These are phyloP conservation scores for Picea abies DNA, from an alignment of 83 land plant species.

Conservation along the genomic window DNA sequence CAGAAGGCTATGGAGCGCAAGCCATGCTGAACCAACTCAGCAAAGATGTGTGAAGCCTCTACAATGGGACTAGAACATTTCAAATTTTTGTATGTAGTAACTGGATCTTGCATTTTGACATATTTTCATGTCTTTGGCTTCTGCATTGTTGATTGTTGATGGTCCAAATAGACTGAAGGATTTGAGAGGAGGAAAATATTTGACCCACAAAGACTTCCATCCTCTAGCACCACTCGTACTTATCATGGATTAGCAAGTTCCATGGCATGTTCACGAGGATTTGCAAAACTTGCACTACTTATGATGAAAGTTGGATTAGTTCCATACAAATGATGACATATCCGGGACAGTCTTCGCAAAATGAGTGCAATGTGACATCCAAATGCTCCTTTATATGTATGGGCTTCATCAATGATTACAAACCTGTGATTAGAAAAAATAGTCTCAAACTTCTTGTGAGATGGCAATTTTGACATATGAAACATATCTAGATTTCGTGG, in stretches of 20 bases:
- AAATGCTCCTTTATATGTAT: slow-evolving; percentile 96
- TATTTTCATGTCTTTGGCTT: slow-evolving; percentile 1
- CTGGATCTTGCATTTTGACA: neutral
- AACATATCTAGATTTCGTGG: slow-evolving; percentile 89
- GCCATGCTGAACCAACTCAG: slow-evolving; percentile 99
- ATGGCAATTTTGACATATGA: slow-evolving; percentile 90
- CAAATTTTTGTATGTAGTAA: neutral
- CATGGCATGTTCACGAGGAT: slow-evolving; percentile 95
- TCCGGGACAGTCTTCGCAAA: slow-evolving; percentile 74
- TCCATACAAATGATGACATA: slow-evolving; percentile 86
- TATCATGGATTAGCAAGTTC: slow-evolving; percentile 66
- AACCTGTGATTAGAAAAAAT: slow-evolving; percentile 84
- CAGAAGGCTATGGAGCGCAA: slow-evolving; percentile 96
- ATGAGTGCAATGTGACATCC: slow-evolving; percentile 93
- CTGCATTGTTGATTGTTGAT: neutral
- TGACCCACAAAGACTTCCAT: slow-evolving; percentile 92
- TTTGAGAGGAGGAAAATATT: slow-evolving; percentile 94
- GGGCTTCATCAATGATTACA: slow-evolving; percentile 96
- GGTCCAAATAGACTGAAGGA: slow-evolving; percentile 50
- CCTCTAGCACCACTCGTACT: slow-evolving; percentile 73
- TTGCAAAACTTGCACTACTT: slow-evolving; percentile 91
- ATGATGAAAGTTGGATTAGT: slow-evolving; percentile 79
- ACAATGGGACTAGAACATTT: slow-evolving; percentile 61
- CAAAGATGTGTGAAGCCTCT: slow-evolving; percentile 75
- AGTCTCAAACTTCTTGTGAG: slow-evolving; percentile 76